Percentiles rank a stretch among this genome's conserved stretches.
Conservation (phyloP, 2,329 filamentous ascomycete species). For the Pleurostoma richardsiae region DNA sequence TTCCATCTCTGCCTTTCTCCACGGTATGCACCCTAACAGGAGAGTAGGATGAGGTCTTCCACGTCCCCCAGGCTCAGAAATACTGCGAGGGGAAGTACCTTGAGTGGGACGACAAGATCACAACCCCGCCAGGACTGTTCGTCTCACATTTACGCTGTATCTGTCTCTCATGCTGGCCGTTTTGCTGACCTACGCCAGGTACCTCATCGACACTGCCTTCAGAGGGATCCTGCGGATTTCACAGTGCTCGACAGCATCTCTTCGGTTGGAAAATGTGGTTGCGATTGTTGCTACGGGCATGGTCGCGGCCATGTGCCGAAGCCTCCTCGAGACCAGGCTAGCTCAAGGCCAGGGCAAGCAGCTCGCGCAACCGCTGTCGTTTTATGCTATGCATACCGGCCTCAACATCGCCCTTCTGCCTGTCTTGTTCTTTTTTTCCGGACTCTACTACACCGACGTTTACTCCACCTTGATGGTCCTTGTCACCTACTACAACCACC, state of each 20-base stretch:
- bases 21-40: too few relatives aligned
- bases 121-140: constrained; percentile 85
- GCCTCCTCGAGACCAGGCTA: constrained; percentile 40
- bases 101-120: constrained; percentile 95
- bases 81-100: constrained; percentile 73
- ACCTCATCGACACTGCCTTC: constrained; percentile 38
- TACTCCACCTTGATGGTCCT: constrained; percentile 74
- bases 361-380: not conserved
- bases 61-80: constrained; percentile 84
- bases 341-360: constrained; percentile 16
- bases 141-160: constrained; percentile 17
- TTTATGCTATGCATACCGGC: constrained; percentile 53
- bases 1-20: not conserved
- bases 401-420: constrained; percentile 84
- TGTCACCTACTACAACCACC: constrained; percentile 56
- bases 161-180: not conserved
- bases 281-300: constrained; percentile 35
- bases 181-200: constrained; percentile 28
- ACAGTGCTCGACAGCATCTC: constrained; percentile 31
- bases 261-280: constrained; percentile 45
- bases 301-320: constrained; percentile 46
- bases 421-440: constrained; percentile 92
- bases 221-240: constrained; percentile 22
- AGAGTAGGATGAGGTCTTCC: constrained; percentile 74
- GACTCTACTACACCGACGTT: constrained; percentile 91